A percentile compares a stretch with the other conserved stretches of the same genome.
Conservation (phyloP, 73 alveolate genomes). For the Blepharisma japonicum region DNA sequence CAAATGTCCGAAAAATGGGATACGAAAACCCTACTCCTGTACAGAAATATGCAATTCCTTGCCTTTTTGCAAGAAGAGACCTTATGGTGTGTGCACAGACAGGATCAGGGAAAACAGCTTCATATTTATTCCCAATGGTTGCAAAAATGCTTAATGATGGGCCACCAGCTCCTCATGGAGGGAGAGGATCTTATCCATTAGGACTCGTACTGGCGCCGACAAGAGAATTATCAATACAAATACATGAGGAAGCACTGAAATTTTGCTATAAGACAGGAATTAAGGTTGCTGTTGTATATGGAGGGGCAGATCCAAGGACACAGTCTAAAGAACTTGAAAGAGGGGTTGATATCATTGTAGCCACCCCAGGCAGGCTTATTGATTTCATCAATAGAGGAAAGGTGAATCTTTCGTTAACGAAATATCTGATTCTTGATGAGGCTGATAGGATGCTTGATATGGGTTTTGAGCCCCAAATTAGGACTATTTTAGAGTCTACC, state of each 20-base stretch:
- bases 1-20: conserved; percentile 31
- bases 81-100: conserved; percentile 83
- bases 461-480: conserved; percentile 84
- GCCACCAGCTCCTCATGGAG: conserved; percentile 2
- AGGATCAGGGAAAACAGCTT: conserved; percentile 93
- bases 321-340: conserved; percentile 56
- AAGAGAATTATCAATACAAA: conserved; percentile 79
- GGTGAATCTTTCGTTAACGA: conserved; percentile 56
- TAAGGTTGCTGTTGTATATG: conserved; percentile 75
- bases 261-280: conserved; percentile 70
- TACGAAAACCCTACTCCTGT: conserved; percentile 53
- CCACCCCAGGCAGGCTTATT: conserved; percentile 89
- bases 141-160: conserved; percentile 53
- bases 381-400: conserved; percentile 71
- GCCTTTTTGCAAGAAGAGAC: conserved; percentile 64
- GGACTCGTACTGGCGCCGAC: conserved; percentile 87
- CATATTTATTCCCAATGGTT: conserved; percentile 83
- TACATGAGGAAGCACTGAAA: conserved; percentile 69
- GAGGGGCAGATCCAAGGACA: conserved; percentile 76
- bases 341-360: conserved; percentile 75
- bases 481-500: conserved; percentile 57
- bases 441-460: conserved; percentile 93
- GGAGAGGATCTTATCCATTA: conserved; percentile 55
- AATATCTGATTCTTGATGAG: conserved; percentile 79
- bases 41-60: conserved; percentile 41